Evolutionary conservation across 108 stramenopile genomes (phyloP), one percentile per base, ranked within the genome.

Genomic region (Cyclotella kingstonii): DNA sequence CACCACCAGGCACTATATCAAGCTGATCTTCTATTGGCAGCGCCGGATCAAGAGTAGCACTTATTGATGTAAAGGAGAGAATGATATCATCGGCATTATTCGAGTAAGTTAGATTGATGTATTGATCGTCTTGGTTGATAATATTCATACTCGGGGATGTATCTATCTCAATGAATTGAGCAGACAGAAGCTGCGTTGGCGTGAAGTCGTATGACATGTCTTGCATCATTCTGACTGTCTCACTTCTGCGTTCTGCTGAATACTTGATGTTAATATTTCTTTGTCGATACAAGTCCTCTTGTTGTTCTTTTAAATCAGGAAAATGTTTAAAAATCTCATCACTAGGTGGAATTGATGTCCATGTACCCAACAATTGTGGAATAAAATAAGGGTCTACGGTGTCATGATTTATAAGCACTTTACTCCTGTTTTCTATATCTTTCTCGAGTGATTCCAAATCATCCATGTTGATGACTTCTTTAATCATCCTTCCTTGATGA

Each of bases 151-250:
- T 36, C 35, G 59, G 36, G 1, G 73, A 61, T 17, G 73, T 62
- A 28, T 74, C 73, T 35, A 74, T 45, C 48, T 74, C 73, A 25
- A 74, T 50, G 58, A 74, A 74, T 60, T 74, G 73, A 14, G 73
- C 73, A 14, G 73, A 66, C 9, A 74, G 35, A 4, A 74, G 58
- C 15, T 58, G 62, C 2, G 25, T 52, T 21, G 63, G 63, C 10
- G 25, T 18, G 21, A 42, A 34, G 19, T 1, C 56, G 6, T 41
- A 42, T 2, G 26, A 29, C 18, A 18, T 28, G 5, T 48, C 66
- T 27, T 48, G 52, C 19, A 25, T 9, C 18, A 10, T 19, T 31
- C 11, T 17, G 5, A 43, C 15, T 15, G 11, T 30, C 49, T 22
- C 45, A 44, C 21, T 39, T 1, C 11, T 18, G 1, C 7, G 40